A percentile compares a stretch with the other conserved stretches of the same genome.
Evolutionary conservation across 1,284 basidiomycete species (phyloP).

Genomic region (Lignosus rhinocerotis): DNA sequence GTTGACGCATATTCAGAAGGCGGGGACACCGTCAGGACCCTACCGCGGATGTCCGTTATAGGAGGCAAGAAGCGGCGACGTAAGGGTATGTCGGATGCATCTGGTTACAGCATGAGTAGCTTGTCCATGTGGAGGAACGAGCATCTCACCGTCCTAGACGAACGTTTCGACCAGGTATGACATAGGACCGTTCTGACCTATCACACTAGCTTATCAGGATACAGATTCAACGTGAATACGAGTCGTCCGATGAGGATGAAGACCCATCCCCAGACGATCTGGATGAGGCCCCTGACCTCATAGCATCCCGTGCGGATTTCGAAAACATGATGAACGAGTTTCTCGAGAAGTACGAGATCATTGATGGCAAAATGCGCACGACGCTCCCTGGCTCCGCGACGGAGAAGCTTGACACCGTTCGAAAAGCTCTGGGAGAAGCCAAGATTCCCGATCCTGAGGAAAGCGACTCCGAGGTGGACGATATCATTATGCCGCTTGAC

Average conservation of each 20-base stretch:
- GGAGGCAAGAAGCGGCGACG: conserved; percentile 77
- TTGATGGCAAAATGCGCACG: conserved; percentile 86
- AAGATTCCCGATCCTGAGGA: conserved; percentile 43
- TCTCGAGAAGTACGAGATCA: conserved; percentile 87
- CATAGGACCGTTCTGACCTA: background rate
- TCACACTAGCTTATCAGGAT: background rate
- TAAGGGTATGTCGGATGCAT: conserved; percentile 80
- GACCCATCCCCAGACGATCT: conserved; percentile 52
- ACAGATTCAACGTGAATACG: conserved; percentile 78
- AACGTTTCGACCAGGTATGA: conserved; percentile 88
- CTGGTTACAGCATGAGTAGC: conserved; percentile 95
- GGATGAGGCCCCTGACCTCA: conserved; percentile 72
- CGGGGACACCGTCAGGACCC: conserved; percentile 75
- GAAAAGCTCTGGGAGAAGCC: conserved; percentile 76
- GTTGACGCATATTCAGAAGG: conserved; percentile 64
- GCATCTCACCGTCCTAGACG: conserved; percentile 86
- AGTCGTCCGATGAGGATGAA: conserved; percentile 56
- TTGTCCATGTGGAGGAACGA: conserved; percentile 95
- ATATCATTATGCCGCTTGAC: conserved; percentile 53
- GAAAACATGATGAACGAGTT: conserved; percentile 93
- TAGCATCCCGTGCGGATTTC: conserved; percentile 86
- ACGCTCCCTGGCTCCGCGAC: conserved; percentile 68
- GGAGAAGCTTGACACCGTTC: conserved; percentile 79
- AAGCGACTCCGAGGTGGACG: conserved; percentile 45
- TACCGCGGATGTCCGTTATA: conserved; percentile 73